Conservation (phyloP, 345 rosid genomes). For the Aethionema arabicum region DNA sequence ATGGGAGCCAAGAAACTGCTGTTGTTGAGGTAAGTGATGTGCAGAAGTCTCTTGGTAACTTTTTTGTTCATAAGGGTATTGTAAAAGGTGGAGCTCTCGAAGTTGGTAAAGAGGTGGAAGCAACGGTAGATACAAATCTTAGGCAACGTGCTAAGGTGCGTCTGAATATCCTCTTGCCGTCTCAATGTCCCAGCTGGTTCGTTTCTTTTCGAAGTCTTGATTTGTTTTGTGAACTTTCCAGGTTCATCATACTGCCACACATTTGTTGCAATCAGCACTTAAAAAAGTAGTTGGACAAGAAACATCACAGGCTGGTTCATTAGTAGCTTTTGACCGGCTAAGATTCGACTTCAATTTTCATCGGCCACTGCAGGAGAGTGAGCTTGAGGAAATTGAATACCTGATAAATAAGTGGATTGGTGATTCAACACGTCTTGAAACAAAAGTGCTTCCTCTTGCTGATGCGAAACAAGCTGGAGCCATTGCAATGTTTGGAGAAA, state of each 20-base stretch:
- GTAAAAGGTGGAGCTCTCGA: constrained; percentile 70
- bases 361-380: constrained; percentile 59
- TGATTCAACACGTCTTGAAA: constrained; percentile 67
- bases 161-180: constrained; percentile 23
- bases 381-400: constrained; percentile 71
- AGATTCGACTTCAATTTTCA: constrained; percentile 93
- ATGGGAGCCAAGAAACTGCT: constrained; percentile 48
- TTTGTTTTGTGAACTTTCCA: constrained; percentile 32
- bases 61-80: constrained; percentile 84
- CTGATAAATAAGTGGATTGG: constrained; percentile 87
- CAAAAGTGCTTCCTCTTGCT: constrained; percentile 72
- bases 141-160: constrained; percentile 86
- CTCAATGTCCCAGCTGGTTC: neutral
- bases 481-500: constrained; percentile 98
- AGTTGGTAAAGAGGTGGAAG: constrained; percentile 94
- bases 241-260: constrained; percentile 99
- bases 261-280: constrained; percentile 90
- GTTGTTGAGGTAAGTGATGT: constrained; percentile 88
- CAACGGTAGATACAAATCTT: constrained; percentile 65
- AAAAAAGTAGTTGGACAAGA: constrained; percentile 81
- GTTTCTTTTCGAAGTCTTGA: constrained; percentile 17
- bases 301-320: constrained; percentile 95
- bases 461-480: constrained; percentile 92
- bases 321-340: constrained; percentile 95
- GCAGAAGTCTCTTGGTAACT: constrained; percentile 62